Percentiles rank a stretch among this genome's conserved stretches.
Evolutionary conservation across 345 rosid genomes (phyloP).

Genomic region (thale cress (Arabidopsis thaliana)): DNA sequence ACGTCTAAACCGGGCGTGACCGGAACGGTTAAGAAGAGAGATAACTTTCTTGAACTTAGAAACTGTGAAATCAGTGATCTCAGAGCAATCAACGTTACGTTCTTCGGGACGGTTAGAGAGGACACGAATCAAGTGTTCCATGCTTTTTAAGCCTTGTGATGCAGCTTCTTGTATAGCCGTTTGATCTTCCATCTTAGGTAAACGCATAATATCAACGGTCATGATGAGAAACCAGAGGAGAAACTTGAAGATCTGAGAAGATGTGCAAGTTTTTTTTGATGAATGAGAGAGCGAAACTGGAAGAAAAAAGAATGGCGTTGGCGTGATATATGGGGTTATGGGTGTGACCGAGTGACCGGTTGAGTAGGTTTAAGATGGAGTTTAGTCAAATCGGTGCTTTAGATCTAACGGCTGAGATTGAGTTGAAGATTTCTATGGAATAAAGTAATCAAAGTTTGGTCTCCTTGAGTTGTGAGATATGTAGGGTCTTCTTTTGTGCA

Average conservation of each 20-base stretch:
- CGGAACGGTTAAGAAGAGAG: constrained; percentile 72
- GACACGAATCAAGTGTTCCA: constrained; percentile 70
- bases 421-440: constrained; percentile 28
- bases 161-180: constrained; percentile 85
- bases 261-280: neutral
- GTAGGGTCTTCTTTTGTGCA: constrained; percentile 27
- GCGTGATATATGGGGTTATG: constrained; percentile 35
- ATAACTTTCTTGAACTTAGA: constrained; percentile 76
- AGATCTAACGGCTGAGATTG: constrained; percentile 35
- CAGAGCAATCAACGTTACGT: constrained; percentile 56
- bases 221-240: constrained; percentile 34
- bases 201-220: constrained; percentile 67
- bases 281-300: constrained; percentile 26
- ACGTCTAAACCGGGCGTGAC: constrained; percentile 91
- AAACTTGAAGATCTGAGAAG: constrained; percentile 12
- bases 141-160: constrained; percentile 77
- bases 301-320: constrained; percentile 34
- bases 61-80: constrained; percentile 69
- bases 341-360: constrained; percentile 40
- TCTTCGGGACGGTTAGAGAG: constrained; percentile 57
- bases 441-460: constrained; percentile 41
- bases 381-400: constrained; percentile 35
- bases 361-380: constrained; percentile 16
- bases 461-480: constrained; percentile 20
- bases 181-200: constrained; percentile 67